Evolutionary conservation across 352 stramenopile genomes (phyloP).

Genomic region (Globisporangium carolinianum): DNA sequence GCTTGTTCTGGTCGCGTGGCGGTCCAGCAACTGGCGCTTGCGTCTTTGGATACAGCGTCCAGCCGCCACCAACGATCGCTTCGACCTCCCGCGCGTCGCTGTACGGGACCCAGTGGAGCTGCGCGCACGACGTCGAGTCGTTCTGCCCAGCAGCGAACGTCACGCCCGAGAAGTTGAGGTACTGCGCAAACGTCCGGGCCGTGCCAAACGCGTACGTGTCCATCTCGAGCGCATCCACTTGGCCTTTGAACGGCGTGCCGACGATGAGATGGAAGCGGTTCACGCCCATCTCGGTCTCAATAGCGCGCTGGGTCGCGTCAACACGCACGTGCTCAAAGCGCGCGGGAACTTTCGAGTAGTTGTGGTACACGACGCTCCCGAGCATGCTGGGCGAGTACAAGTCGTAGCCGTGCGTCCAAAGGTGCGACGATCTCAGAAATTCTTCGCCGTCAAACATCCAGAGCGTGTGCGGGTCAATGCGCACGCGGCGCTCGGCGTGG

Average conservation of each 20-base stretch:
- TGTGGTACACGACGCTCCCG: constrained; percentile 65
- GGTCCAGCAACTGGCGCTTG: constrained; percentile 2
- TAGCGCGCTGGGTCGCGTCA: constrained; percentile 28
- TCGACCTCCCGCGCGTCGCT: constrained; percentile 45
- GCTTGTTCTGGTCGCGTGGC: constrained; percentile 16
- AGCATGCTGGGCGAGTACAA: constrained; percentile 58
- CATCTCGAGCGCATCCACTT: constrained; percentile 53
- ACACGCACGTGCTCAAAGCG: constrained; percentile 53
- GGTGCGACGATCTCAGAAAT: constrained; percentile 48
- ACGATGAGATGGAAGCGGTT: constrained; percentile 58
- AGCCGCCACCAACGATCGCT: constrained; percentile 34
- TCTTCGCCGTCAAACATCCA: constrained; percentile 77
- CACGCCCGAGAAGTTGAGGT: constrained; percentile 53
- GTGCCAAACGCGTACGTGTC: constrained; percentile 50
- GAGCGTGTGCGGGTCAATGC: constrained; percentile 71
- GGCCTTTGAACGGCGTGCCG: constrained; percentile 48
- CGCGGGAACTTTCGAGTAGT: constrained; percentile 65
- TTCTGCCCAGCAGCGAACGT: constrained; percentile 40
- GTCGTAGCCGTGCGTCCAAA: constrained; percentile 67
- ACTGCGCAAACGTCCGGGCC: constrained; percentile 48
- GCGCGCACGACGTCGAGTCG: constrained; percentile 50
- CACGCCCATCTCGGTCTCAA: constrained; percentile 41
- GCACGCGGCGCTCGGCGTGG: constrained; percentile 67
- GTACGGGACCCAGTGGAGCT: constrained; percentile 72
- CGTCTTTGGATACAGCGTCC: constrained; percentile 29